These are phyloP conservation scores for Phytophthora kernoviae DNA, from an alignment of 352 stramenopile species.

Conservation along the genomic window DNA sequence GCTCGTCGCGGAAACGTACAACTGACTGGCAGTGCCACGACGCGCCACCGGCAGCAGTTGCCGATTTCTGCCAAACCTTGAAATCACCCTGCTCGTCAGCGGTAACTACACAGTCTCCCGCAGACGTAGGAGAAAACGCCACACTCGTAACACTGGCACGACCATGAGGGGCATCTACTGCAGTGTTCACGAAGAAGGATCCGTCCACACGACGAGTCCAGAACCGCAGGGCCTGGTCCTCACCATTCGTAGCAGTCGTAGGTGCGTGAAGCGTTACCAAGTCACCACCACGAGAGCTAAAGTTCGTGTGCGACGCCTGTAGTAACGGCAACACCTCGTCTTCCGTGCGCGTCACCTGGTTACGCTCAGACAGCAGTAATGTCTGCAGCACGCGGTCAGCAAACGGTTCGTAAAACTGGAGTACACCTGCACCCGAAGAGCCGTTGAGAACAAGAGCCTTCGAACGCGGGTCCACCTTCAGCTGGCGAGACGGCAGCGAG, in stretches of 20 bases:
- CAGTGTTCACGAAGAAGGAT: slow-evolving; percentile 81
- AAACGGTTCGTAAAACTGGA: slow-evolving; percentile 87
- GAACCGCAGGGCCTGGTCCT: slow-evolving; percentile 75
- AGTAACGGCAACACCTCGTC: slow-evolving; percentile 62
- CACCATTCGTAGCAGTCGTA: slow-evolving; percentile 24
- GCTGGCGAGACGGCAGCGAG: slow-evolving; percentile 56
- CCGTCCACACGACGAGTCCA: slow-evolving; percentile 79
- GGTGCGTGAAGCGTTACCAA: slow-evolving; percentile 68
- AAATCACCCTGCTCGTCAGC: slow-evolving; percentile 75
- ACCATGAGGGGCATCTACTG: slow-evolving; percentile 82
- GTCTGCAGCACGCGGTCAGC: slow-evolving; percentile 77
- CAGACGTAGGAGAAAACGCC: slow-evolving; percentile 51
- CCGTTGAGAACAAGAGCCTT: slow-evolving; percentile 70
- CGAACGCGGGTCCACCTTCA: slow-evolving; percentile 69
- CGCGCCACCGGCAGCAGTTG: slow-evolving; percentile 7
- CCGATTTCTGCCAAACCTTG: slow-evolving; percentile 76
- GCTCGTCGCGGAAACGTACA: slow-evolving; percentile 71
- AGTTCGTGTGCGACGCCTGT: slow-evolving; percentile 54
- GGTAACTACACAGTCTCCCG: slow-evolving; percentile 60
- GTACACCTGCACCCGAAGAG: slow-evolving; percentile 53
- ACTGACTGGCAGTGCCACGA: slow-evolving; percentile 83
- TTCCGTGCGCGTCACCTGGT: slow-evolving; percentile 83
- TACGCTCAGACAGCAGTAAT: slow-evolving; percentile 76
- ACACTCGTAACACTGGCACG: slow-evolving; percentile 51
- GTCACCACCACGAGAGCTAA: slow-evolving; percentile 53